phyloP scores from a whole-genome alignment of 495 filamentous ascomycete species.

The Penicillium coffeae region DNA sequence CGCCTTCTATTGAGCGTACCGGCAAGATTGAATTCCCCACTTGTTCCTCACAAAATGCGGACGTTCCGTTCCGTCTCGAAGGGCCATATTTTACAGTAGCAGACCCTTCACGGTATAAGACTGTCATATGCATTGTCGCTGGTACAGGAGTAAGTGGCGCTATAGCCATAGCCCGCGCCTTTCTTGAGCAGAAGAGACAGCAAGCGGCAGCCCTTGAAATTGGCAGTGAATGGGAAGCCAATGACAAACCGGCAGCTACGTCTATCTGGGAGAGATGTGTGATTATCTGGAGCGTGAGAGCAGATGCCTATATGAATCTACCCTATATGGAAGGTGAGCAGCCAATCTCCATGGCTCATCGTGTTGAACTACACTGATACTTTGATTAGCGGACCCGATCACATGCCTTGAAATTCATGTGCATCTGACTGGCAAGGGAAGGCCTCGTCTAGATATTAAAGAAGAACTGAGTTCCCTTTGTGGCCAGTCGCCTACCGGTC shows the following conservation, averaged over 20 bases:
- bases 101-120: constrained; percentile 6
- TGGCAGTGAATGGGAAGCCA: neutral
- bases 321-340: constrained; percentile 4
- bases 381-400: constrained; percentile 5
- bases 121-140: constrained; percentile 7
- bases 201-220: neutral
- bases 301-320: constrained; percentile 2
- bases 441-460: constrained; percentile 3
- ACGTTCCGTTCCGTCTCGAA: constrained; percentile 4
- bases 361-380: neutral
- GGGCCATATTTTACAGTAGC: constrained; percentile 5
- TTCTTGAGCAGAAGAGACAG: constrained; percentile 6
- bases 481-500: neutral
- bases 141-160: constrained; percentile 9
- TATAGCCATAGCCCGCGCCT: constrained; percentile 8
- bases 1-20: constrained; percentile 1
- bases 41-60: neutral
- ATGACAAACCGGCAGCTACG: too few relatives aligned
- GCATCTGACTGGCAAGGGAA: constrained; percentile 3
- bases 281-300: constrained; percentile 5
- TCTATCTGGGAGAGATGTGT: constrained; percentile 6
- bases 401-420: constrained; percentile 3
- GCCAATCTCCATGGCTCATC: neutral
- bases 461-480: constrained; percentile 2
- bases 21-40: neutral